Evolutionary conservation across 2,329 filamentous ascomycete species (phyloP).

Genomic region (Pseudogymnoascus sp.): DNA sequence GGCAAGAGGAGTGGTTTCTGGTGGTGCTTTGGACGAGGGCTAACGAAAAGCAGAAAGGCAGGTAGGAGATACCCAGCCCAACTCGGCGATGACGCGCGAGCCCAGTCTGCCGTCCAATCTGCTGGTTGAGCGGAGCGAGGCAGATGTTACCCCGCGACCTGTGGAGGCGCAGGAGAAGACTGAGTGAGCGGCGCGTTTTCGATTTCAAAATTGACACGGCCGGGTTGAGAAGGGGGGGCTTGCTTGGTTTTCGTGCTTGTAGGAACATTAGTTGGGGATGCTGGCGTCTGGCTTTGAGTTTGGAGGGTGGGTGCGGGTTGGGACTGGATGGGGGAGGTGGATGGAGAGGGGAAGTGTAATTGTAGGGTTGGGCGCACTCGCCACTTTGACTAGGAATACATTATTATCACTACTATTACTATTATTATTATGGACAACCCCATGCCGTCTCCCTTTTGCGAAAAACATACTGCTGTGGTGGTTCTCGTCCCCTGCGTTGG

Average conservation of each 20-base stretch:
- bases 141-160: not conserved
- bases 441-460: not conserved
- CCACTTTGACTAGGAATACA: not conserved
- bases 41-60: conserved; percentile 1
- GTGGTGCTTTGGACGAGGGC: not conserved
- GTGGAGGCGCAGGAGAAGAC: not conserved
- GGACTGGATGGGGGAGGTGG: not conserved
- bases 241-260: not conserved
- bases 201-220: not conserved
- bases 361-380: not conserved
- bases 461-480: not conserved
- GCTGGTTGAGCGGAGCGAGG: not conserved
- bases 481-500: not conserved
- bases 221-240: not conserved
- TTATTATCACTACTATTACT: not conserved
- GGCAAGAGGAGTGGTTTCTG: no score
- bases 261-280: not conserved
- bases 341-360: not conserved
- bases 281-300: not conserved
- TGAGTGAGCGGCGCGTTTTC: not conserved
- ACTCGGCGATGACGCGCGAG: conserved; percentile 25
- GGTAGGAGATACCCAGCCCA: conserved; percentile 21
- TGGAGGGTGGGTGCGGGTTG: not conserved
- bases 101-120: conserved; percentile 25
- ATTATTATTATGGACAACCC: not conserved